phyloP scores from a whole-genome alignment of 2,329 filamentous ascomycete genomes.

The Diaporthe destruens region DNA sequence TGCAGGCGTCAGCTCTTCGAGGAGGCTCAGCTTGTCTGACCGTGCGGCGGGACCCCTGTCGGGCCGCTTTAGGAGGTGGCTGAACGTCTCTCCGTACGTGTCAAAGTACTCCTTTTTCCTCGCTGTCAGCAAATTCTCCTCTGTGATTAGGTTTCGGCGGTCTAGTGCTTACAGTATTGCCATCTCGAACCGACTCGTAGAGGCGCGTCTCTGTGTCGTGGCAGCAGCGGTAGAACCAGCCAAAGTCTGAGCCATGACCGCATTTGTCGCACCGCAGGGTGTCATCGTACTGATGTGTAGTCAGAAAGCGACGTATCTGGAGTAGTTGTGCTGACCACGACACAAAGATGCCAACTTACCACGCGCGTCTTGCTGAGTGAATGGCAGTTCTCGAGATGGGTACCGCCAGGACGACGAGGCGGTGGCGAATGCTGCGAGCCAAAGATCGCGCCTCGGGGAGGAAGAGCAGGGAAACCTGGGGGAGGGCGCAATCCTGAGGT shows the following conservation, averaged over 20 bases:
- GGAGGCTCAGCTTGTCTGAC: slow-evolving; percentile 58
- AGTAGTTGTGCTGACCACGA: neutral
- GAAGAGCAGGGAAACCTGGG: slow-evolving; percentile 10
- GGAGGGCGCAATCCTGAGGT: neutral
- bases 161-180: slow-evolving; percentile 36
- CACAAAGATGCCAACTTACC: slow-evolving; percentile 17
- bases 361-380: slow-evolving; percentile 39
- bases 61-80: slow-evolving; percentile 51
- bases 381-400: slow-evolving; percentile 36
- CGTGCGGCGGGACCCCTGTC: slow-evolving; percentile 56
- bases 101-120: slow-evolving; percentile 49
- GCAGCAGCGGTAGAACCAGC: slow-evolving; percentile 81
- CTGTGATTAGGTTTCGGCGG: slow-evolving; percentile 15
- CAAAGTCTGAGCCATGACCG: slow-evolving; percentile 65
- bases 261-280: slow-evolving; percentile 70
- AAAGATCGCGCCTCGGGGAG: neutral
- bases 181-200: slow-evolving; percentile 50
- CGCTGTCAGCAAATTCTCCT: slow-evolving; percentile 44
- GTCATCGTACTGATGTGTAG: slow-evolving; percentile 73
- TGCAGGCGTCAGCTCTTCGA: slow-evolving; percentile 58
- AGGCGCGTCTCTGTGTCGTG: slow-evolving; percentile 68
- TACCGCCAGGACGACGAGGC: neutral
- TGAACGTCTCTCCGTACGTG: slow-evolving; percentile 51
- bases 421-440: neutral
- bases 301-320: slow-evolving; percentile 57